Base-by-base conservation (phyloP, 1,139 yeast species). In the Pichia sp. region DNA sequence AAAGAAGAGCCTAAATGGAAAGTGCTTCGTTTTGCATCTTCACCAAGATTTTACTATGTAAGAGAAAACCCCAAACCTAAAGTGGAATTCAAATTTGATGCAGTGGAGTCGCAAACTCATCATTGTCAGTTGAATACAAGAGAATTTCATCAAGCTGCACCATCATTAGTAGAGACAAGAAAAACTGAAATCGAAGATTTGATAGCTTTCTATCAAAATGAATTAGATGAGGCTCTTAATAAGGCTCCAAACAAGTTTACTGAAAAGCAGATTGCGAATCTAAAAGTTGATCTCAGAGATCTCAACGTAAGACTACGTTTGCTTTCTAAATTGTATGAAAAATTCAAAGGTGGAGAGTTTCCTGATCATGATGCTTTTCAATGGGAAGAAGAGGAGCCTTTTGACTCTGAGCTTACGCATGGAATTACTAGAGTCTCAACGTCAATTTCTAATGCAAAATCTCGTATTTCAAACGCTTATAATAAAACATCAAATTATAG, bases 11-110 rank as follows among this genome's bases (percentile, higher is more conserved):
- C 94, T 0, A 62, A 67, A 34, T 71, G 89, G 36, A 63, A 64
- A 15, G 71, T 84, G 0, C 53, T 68, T 17, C 93, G 95, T 1
- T 67, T 89, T 50, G 69, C 84, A 44, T 75, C 67, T 50, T 68
- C 95, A 0, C 96, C 96, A 0, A 71, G 80, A 43, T 80, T 86
- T 58, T 72, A 82, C 22, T 89, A 86, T 59, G 73, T 79, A 51
- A 70, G 95, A 42, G 84, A 83, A 45, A 75, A 71, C 42, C 67
- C 66, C 24, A 69, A 74, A 2, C 68, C 70, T 28, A 68, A 71
- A 32, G 74, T 79, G 9, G 66, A 63, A 0, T 75, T 58, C 54
- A 86, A 86, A 20, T 57, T 56, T 39, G 54, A 49, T 26, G 41
- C 42, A 6, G 44, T 52, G n/a, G 58, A 55, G 36, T 44, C 41